Conservation (phyloP, 2,329 filamentous ascomycete species). For the Pyricularia grisea region DNA sequence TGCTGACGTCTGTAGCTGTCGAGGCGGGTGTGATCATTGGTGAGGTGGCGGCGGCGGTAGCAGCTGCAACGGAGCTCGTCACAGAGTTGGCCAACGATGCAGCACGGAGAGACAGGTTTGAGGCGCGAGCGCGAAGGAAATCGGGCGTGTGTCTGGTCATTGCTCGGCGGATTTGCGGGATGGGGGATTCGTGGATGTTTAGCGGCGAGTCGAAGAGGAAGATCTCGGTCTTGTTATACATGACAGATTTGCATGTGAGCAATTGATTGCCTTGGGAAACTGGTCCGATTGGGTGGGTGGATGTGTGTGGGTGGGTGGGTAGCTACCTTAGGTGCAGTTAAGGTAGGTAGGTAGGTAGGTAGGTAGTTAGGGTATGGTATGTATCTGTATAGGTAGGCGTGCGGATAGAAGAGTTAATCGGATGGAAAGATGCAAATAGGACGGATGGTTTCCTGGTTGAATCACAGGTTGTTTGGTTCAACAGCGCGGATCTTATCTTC, state of each 20-base stretch:
- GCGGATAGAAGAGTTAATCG: neutral
- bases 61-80: constrained; percentile 4
- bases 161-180: neutral
- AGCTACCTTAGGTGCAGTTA: neutral
- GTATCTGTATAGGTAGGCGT: too few species aligned
- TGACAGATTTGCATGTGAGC: neutral
- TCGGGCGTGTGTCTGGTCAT: constrained; percentile 38
- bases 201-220: neutral
- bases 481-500: neutral
- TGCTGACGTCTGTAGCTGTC: neutral
- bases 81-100: constrained; percentile 19
- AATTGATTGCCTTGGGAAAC: neutral
- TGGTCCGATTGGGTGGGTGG: neutral
- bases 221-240: neutral
- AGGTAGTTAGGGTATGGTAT: too few species aligned
- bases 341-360: neutral
- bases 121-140: constrained; percentile 32
- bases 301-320: neutral
- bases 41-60: constrained; percentile 3
- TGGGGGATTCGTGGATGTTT: neutral
- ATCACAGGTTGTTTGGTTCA: neutral
- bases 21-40: neutral
- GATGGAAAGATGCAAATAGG: neutral
- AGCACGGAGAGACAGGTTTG: constrained; percentile 34
- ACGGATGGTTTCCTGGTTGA: neutral